Evolutionary conservation across 345 rosid species (phyloP), one percentile per base, ranked within the genome.

Genomic region (Dimocarpus longan): DNA sequence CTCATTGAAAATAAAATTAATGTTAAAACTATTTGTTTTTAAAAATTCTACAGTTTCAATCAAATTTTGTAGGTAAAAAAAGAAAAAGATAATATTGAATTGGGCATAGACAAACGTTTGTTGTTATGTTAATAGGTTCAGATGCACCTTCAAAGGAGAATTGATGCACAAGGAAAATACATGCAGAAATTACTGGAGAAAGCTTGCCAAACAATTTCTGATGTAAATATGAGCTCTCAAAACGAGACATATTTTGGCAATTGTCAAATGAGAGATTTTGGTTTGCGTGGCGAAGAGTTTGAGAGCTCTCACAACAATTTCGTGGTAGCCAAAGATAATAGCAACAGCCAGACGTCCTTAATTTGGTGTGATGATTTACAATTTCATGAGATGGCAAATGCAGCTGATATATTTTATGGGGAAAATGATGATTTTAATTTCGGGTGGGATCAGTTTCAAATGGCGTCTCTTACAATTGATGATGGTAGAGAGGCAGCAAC

Each of bases 101-200:
- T 54, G n/a, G 8, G 59, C 3, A 10, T 16, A 0, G 18, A 54
- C 59, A 42, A 24, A 56, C 5, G 21, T 32, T 6, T 60, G 42
- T 46, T 4, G 59, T 42, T 40, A 9, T 11, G 1, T 5, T 59
- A 56, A 10, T 75, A 82, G 89, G 87, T 86, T n/a, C 85, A 86
- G 71, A 72, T 79, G 21, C 89, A 82, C 75, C 79, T 86, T 43
- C 87, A 86, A 70, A 67, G 80, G 78, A 79, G 86, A 37, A 87
- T 84, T 68, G 89, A 87, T 37, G 89, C 87, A 4, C 87, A 84
- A 68, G 84, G 87, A 15, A 82, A 78, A 64, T 82, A 87, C 62
- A 81, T 87, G 75, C 83, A 87, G 28, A 64, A 75, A 22, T 77
- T 80, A 22, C 78, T 81, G 5, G 86, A 84, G 81, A 87, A 84